Evolutionary conservation across 1,284 basidiomycete species (phyloP).

Genomic region (Ceratobasidium papillatum): DNA sequence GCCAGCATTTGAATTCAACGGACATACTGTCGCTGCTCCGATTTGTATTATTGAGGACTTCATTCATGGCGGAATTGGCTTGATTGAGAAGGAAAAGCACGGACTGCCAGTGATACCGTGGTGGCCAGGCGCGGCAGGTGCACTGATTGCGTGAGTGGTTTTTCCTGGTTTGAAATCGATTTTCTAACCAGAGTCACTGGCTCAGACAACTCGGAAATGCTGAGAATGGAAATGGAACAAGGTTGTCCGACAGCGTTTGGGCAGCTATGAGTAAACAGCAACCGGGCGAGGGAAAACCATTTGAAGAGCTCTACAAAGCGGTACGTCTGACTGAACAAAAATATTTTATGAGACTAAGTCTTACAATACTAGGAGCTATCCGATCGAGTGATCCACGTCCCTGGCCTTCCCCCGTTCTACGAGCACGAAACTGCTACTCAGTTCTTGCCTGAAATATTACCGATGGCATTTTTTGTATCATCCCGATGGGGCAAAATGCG

Average conservation of each 20-base stretch:
- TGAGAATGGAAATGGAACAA: slow-evolving; percentile 1
- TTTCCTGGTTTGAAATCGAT: not conserved
- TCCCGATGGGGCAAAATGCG: not conserved
- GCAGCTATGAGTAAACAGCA: not conserved
- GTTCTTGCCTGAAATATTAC: not conserved
- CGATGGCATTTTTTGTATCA: not conserved
- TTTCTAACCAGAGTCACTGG: no score
- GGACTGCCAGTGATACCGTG: slow-evolving; percentile 6
- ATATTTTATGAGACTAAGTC: not conserved
- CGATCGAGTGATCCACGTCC: slow-evolving; percentile 4
- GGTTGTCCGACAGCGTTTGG: not conserved
- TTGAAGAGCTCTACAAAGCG: not conserved
- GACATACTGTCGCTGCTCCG: not conserved
- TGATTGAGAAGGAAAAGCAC: not conserved
- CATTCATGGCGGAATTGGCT: not conserved
- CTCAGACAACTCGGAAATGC: slow-evolving; percentile 11
- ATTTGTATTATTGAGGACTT: slow-evolving; percentile 21
- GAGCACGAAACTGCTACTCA: slow-evolving; percentile 14
- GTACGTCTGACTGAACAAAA: not conserved
- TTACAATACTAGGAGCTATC: not conserved
- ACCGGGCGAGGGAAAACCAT: not conserved
- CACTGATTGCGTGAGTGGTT: slow-evolving; percentile 16
- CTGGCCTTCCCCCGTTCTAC: slow-evolving; percentile 13
- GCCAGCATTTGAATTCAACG: not conserved
- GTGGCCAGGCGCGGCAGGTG: slow-evolving; percentile 20